Evolutionary conservation across 2,329 filamentous ascomycete genomes (phyloP).

Genomic region (Venturia pyrina): DNA sequence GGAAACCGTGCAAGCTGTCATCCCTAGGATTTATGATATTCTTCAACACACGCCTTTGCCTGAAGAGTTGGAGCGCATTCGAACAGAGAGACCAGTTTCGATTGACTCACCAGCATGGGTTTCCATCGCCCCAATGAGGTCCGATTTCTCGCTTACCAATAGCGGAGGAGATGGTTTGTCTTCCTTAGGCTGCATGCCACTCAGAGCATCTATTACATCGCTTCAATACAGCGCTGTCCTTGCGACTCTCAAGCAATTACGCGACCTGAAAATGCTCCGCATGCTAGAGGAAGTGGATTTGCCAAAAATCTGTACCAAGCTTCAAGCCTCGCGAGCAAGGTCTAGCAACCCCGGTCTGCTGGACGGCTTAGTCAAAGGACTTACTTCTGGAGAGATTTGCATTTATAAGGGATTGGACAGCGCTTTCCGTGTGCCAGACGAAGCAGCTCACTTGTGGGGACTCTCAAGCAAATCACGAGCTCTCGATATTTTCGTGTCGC

Average conservation of each 20-base stretch:
- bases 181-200: background rate
- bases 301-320: background rate
- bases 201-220: background rate
- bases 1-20: background rate
- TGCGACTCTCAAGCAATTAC: background rate
- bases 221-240: background rate
- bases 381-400: slow-evolving; percentile 1
- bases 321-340: background rate
- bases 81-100: background rate
- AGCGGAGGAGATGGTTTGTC: background rate
- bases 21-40: background rate
- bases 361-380: background rate
- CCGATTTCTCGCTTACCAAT: background rate
- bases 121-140: background rate
- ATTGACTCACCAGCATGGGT: background rate
- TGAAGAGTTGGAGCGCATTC: background rate
- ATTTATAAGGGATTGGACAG: slow-evolving; percentile 7
- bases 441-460: slow-evolving; percentile 7
- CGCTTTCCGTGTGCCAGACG: background rate
- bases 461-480: background rate
- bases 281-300: slow-evolving; percentile 4
- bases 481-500: slow-evolving; percentile 9
- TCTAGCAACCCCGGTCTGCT: background rate
- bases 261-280: slow-evolving; percentile 3
- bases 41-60: background rate